These are phyloP conservation scores for Pisolithus microcarpus DNA, from an alignment of 768 basidiomycete species.

Conservation along the genomic window DNA sequence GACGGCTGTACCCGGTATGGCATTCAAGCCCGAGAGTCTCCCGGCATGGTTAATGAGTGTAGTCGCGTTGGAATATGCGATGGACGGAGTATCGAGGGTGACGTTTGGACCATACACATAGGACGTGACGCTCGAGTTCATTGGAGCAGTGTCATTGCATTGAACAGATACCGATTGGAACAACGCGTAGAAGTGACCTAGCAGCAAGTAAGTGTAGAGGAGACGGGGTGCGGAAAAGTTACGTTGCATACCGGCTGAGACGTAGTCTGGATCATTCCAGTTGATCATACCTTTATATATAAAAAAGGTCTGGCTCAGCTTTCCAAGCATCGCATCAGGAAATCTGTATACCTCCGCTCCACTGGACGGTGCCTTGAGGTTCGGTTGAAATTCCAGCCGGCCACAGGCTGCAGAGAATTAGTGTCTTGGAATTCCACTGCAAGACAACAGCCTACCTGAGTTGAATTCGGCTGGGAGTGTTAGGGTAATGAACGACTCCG, in stretches of 20 bases:
- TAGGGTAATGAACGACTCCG: conserved; percentile 63
- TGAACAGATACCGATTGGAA: conserved; percentile 56
- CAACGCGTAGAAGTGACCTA: conserved; percentile 66
- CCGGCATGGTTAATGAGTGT: conserved; percentile 42
- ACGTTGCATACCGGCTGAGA: conserved; percentile 42
- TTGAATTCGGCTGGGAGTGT: conserved; percentile 75
- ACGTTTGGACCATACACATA: conserved; percentile 59
- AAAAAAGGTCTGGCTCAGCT: not conserved
- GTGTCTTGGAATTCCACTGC: not conserved
- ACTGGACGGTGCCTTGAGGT: conserved; percentile 64
- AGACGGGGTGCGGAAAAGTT: not conserved
- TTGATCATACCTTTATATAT: conserved; percentile 60
- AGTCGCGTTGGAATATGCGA: conserved; percentile 53
- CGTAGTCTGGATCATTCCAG: conserved; percentile 75
- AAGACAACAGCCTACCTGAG: conserved; percentile 45
- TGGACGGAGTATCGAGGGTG: conserved; percentile 43
- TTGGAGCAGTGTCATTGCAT: conserved; percentile 46
- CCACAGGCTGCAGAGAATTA: conserved; percentile 48
- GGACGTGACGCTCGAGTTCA: conserved; percentile 44
- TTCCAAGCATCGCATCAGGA: not conserved
- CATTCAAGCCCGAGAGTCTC: conserved; percentile 3
- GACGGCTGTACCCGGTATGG: conserved; percentile 9
- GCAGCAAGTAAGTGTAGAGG: not conserved
- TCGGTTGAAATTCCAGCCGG: conserved; percentile 64
- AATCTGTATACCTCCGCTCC: conserved; percentile 54